Percentiles rank a stretch among this genome's conserved stretches.
Evolutionary conservation across 202 grass and related monocot species (phyloP).

Genomic region (Digitaria exilis): DNA sequence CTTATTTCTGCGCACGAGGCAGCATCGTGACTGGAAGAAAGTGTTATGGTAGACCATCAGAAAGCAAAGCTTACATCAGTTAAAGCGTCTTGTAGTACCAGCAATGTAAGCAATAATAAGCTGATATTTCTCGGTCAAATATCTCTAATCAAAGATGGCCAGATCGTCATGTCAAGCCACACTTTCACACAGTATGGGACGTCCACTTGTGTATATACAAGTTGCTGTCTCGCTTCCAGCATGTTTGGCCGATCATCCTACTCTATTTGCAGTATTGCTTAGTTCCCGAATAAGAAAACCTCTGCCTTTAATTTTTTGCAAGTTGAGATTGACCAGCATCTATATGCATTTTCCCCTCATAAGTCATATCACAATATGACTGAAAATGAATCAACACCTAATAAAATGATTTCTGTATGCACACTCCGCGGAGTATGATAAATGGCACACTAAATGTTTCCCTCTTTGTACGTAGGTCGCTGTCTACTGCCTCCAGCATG

Average conservation of each 20-base stretch:
- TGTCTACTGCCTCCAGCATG: background rate
- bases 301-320: background rate
- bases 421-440: background rate
- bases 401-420: background rate
- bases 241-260: background rate
- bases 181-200: background rate
- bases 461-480: background rate
- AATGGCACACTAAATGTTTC: background rate
- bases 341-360: background rate
- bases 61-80: constrained; percentile 36
- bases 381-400: constrained; percentile 13
- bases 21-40: background rate
- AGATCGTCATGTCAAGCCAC: constrained; percentile 2
- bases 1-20: constrained; percentile 13
- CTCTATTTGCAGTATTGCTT: background rate
- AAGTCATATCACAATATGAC: background rate
- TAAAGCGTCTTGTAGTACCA: no score
- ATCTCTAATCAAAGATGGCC: constrained; percentile 13
- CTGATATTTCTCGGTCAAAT: background rate
- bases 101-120: background rate
- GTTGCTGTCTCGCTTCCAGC: constrained; percentile 8
- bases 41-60: constrained; percentile 13
- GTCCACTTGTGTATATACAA: background rate
- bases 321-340: background rate
- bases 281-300: background rate